Percentiles rank a stretch among this genome's conserved stretches.
Conservation (phyloP, 2,329 filamentous ascomycete genomes). For the Exophiala xenobiotica region DNA sequence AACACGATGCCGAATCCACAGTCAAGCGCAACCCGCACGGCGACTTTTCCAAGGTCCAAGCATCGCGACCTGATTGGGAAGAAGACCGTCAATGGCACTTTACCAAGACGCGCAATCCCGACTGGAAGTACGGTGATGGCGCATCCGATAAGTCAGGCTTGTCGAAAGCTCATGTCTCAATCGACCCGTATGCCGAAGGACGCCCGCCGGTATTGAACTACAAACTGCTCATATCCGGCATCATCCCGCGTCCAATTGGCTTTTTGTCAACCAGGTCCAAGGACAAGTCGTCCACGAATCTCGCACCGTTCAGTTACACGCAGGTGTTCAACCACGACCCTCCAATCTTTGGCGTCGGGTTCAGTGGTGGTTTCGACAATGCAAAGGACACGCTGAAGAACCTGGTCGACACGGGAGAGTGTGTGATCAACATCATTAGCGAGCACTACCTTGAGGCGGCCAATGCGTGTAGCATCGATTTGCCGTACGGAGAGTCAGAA, state of each 20-base stretch:
- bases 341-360: slow-evolving; percentile 71
- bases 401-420: slow-evolving; percentile 69
- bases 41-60: slow-evolving; percentile 42
- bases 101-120: slow-evolving; percentile 42
- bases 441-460: slow-evolving; percentile 86
- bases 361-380: slow-evolving; percentile 54
- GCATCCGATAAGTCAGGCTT: slow-evolving; percentile 46
- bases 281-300: slow-evolving; percentile 68
- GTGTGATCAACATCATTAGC: slow-evolving; percentile 81
- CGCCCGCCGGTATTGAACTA: slow-evolving; percentile 74
- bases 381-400: slow-evolving; percentile 81
- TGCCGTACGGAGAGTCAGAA: slow-evolving; percentile 73
- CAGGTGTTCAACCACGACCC: slow-evolving; percentile 83
- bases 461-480: slow-evolving; percentile 75
- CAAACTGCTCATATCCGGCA: slow-evolving; percentile 81
- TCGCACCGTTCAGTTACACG: slow-evolving; percentile 87
- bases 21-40: slow-evolving; percentile 35
- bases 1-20: slow-evolving; percentile 44
- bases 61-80: slow-evolving; percentile 44
- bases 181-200: slow-evolving; percentile 75
- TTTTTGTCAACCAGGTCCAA: slow-evolving; percentile 58
- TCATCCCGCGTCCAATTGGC: slow-evolving; percentile 79
- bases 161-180: slow-evolving; percentile 65
- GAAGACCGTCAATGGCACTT: slow-evolving; percentile 36
- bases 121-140: slow-evolving; percentile 45